Base-by-base conservation (phyloP, 768 basidiomycete genomes). In the Agaricus blazei region DNA sequence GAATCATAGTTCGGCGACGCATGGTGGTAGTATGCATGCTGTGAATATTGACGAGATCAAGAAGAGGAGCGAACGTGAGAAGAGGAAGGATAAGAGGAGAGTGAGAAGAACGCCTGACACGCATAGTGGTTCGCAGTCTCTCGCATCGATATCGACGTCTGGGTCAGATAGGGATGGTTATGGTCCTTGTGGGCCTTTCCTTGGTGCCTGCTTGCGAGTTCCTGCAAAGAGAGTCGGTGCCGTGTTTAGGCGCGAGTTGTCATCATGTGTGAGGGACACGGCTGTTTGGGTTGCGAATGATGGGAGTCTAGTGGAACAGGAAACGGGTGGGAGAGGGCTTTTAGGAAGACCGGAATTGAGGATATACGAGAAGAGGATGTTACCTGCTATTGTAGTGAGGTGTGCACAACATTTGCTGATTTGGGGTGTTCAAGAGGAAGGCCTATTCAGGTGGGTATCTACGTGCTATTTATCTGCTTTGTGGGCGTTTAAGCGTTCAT, bases 401-500 rank as follows among this genome's bases (percentile, higher is more conserved):
- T 94, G 90, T 68, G 84, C 87, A 3, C 88, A 93, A 64, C 91
- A 93, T 71, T 64, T 93, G 53, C 70, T 89, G 64, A 71, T 78
- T 24, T 93, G 92, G 90, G 91, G 92, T 45, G 70, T 93, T 11
- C 82, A 89, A 65, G 91, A 93, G 67, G 90, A 93, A 67, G 91
- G 91, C 3, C 71, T 93, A 43, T 93, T 93, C 67, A 80, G 90
- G 91, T 89, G 63, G 62, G 84, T 69, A 12, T 41, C 19, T 41
- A 12, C n/a, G 8, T 41, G 40, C 40, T 41, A 41, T 41, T 41
- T 41, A 41, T 41, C 12, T 15, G 40, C 44, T 29, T 64, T 28
- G 59, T 55, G 54, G 54, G 27, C 19, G 54, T 41, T 55, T 48
- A 47, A 23, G 54, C 40, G 54, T 19, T 6, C 40, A 19, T 41